These are phyloP conservation scores for Grosmannia clavigera DNA, from an alignment of 2,329 filamentous ascomycete species.

Conservation along the genomic window DNA sequence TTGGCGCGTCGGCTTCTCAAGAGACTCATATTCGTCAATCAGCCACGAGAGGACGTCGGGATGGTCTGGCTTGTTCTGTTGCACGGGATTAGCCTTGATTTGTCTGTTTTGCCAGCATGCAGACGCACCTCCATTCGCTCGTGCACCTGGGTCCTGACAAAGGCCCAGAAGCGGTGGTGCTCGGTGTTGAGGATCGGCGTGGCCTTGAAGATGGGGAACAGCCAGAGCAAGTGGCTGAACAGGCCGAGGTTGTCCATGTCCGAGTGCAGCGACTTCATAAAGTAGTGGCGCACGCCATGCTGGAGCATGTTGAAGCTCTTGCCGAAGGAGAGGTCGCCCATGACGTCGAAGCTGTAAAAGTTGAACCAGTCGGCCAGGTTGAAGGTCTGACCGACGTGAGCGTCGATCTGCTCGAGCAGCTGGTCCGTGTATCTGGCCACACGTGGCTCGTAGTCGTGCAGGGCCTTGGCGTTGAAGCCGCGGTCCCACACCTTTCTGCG, in stretches of 20 bases:
- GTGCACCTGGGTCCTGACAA: constrained; percentile 8
- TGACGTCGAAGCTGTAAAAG: constrained; percentile 20
- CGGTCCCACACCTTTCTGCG: constrained; percentile 12
- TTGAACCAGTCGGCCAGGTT: constrained; percentile 18
- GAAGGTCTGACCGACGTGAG: constrained; percentile 7
- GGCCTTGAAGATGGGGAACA: constrained; percentile 11
- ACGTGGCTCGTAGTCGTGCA: constrained; percentile 15
- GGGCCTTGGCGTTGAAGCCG: constrained; percentile 10
- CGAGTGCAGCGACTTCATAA: constrained; percentile 9
- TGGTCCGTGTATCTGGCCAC: constrained; percentile 12
- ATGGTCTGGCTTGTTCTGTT: constrained; percentile 1
- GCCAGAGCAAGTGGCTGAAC: constrained; percentile 12
- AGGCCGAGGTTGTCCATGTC: constrained; percentile 12
- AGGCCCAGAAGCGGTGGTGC: constrained; percentile 9
- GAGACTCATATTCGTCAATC: constrained; percentile 2
- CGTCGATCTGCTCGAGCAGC: constrained; percentile 12
- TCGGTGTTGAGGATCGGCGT: constrained; percentile 9
- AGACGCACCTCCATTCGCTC: not conserved
- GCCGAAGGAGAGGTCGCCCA: constrained; percentile 22
- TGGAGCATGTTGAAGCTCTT: constrained; percentile 20
- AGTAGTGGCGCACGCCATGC: constrained; percentile 10
- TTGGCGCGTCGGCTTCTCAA: not conserved
- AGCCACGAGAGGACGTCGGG: constrained; percentile 9
- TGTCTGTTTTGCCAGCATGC: too few species aligned
- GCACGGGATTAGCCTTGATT: too few species aligned